A percentile compares a stretch with the other conserved stretches of the same genome.
These are phyloP conservation scores for Heterobasidion irregulare DNA, from an alignment of 1,284 basidiomycete genomes.

Conservation along the genomic window DNA sequence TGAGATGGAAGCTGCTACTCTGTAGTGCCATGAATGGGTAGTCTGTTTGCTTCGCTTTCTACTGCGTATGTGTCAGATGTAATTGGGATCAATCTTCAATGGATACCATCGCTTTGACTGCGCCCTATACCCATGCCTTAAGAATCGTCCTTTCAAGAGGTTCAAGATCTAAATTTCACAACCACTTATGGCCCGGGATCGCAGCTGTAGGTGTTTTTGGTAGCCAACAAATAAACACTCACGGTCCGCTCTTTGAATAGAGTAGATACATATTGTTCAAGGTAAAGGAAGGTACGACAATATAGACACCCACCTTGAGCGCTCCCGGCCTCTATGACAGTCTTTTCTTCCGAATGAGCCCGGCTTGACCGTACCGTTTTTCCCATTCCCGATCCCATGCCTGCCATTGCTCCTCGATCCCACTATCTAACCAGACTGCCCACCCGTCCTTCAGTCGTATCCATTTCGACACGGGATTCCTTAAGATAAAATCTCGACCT, in stretches of 20 bases:
- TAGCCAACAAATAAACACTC: too few relatives aligned
- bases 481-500: constrained; percentile 40
- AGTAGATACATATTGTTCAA: too few relatives aligned
- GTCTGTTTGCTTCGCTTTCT: neutral
- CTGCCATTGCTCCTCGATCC: constrained; percentile 57
- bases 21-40: neutral
- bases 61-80: neutral
- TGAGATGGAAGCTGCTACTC: neutral
- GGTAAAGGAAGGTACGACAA: too few relatives aligned
- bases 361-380: constrained; percentile 2
- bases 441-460: constrained; percentile 74
- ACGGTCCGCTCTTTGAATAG: too few relatives aligned
- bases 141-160: neutral
- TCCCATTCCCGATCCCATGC: constrained; percentile 48
- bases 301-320: neutral
- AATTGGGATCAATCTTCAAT: neutral
- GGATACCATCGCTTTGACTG: neutral
- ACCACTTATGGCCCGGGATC: neutral
- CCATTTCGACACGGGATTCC: constrained; percentile 55
- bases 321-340: neutral
- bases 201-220: too few relatives aligned
- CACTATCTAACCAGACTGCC: constrained; percentile 69
- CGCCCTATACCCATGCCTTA: neutral
- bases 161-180: neutral
- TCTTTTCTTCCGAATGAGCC: neutral